These are phyloP conservation scores for Medicago arabica DNA, from an alignment of 306 rosid genomes.

Conservation along the genomic window DNA sequence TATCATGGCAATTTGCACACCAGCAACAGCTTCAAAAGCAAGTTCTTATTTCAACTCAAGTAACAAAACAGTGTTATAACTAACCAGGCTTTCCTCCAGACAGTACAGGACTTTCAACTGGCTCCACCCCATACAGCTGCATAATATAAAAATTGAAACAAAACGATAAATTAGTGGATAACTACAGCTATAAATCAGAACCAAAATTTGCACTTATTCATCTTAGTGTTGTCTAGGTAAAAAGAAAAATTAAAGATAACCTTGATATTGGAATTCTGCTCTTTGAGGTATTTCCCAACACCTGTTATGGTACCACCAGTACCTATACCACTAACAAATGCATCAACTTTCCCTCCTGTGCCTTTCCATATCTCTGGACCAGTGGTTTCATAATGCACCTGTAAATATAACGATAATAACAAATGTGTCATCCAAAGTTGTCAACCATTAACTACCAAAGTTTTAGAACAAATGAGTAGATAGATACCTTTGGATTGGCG, in stretches of 20 bases:
- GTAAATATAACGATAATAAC: conserved; percentile 9
- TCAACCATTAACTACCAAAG: conserved; percentile 3
- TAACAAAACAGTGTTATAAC: conserved; percentile 17
- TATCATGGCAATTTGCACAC: conserved; percentile 32
- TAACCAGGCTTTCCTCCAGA: conserved; percentile 91
- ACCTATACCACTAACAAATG: conserved; percentile 75
- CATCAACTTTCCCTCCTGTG: conserved; percentile 67
- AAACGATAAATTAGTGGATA: neutral
- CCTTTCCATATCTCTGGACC: conserved; percentile 91
- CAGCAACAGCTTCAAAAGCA: conserved; percentile 17
- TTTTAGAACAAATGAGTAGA: conserved; percentile 19
- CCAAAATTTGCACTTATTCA: neutral
- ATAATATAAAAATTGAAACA: conserved; percentile 21
- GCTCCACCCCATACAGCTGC: conserved; percentile 80
- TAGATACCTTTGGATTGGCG: conserved; percentile 78
- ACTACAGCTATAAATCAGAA: conserved; percentile 5
- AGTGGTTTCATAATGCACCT: conserved; percentile 86
- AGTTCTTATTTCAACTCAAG: conserved; percentile 7
- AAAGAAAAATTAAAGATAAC: conserved; percentile 39
- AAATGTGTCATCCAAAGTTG: neutral
- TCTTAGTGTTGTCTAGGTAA: neutral
- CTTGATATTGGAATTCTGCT: conserved; percentile 72
- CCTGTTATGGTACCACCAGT: conserved; percentile 88
- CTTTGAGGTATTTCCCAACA: conserved; percentile 79
- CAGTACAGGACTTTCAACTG: conserved; percentile 76